Percentiles rank a stretch among this genome's conserved stretches.
These are phyloP conservation scores for Sphaerulina musiva DNA, from an alignment of 2,329 filamentous ascomycete species.

Conservation along the genomic window DNA sequence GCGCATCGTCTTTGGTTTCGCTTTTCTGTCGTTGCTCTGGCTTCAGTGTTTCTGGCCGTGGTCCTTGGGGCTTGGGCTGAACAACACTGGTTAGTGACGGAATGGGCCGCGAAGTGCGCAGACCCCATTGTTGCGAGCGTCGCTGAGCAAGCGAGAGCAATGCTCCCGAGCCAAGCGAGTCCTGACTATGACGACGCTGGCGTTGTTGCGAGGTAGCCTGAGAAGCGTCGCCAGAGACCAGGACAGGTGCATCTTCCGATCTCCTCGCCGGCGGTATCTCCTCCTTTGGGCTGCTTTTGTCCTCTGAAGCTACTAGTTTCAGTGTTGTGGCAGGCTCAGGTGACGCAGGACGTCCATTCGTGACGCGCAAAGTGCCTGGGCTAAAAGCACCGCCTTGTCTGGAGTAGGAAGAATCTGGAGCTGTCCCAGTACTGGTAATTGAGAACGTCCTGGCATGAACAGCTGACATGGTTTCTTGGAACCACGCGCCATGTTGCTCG, in stretches of 20 bases:
- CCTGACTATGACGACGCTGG: constrained; percentile 6
- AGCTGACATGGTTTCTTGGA: constrained; percentile 7
- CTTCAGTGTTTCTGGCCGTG: background rate
- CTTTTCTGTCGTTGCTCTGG: background rate
- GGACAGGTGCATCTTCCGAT: background rate
- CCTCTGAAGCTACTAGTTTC: constrained; percentile 9
- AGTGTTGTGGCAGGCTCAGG: constrained; percentile 37
- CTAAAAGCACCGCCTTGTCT: constrained; percentile 32
- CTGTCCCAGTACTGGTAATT: constrained; percentile 33
- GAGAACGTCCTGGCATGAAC: constrained; percentile 5
- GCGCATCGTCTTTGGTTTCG: constrained; percentile 1
- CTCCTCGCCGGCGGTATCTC: background rate
- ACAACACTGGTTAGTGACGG: background rate
- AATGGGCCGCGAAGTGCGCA: constrained; percentile 7
- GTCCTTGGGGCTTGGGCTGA: background rate
- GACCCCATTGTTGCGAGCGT: constrained; percentile 12
- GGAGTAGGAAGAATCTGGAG: constrained; percentile 35
- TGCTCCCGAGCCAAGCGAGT: background rate
- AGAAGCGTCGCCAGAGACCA: background rate
- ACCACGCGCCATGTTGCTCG: constrained; percentile 15
- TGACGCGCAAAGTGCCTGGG: constrained; percentile 42
- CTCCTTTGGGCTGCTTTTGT: background rate
- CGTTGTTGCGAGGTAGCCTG: background rate
- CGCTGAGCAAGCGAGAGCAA: constrained; percentile 5
- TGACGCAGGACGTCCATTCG: constrained; percentile 41